Conservation (phyloP, 352 stramenopile genomes). For the Bremia lactucae region DNA sequence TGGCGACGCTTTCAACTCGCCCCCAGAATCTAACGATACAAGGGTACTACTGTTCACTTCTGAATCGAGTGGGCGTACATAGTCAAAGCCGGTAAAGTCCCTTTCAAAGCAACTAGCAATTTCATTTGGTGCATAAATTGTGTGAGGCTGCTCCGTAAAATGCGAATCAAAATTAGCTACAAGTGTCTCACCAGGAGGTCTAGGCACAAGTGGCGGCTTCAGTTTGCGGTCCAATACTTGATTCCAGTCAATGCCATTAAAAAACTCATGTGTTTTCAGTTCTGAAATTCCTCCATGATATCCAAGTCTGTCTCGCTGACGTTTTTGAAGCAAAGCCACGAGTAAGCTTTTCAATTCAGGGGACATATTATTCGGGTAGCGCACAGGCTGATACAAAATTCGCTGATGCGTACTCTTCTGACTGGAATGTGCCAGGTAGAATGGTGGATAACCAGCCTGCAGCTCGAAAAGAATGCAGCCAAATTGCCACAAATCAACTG, state of each 20-base stretch:
- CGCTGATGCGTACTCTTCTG: slow-evolving; percentile 84
- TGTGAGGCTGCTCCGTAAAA: slow-evolving; percentile 75
- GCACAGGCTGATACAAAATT: slow-evolving; percentile 83
- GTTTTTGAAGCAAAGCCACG: slow-evolving; percentile 64
- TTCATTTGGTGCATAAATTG: slow-evolving; percentile 68
- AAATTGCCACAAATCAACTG: slow-evolving; percentile 91
- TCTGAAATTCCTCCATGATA: slow-evolving; percentile 45
- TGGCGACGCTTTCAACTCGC: slow-evolving; percentile 5
- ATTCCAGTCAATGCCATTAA: slow-evolving; percentile 68
- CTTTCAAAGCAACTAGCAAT: slow-evolving; percentile 53
- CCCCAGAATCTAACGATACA: slow-evolving; percentile 1
- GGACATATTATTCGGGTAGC: slow-evolving; percentile 78
- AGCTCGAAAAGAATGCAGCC: slow-evolving; percentile 92
- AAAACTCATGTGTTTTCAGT: slow-evolving; percentile 69
- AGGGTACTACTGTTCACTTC: background rate
- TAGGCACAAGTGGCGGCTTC: slow-evolving; percentile 46
- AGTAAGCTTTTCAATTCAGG: slow-evolving; percentile 66
- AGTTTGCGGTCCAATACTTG: slow-evolving; percentile 56
- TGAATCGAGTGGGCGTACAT: slow-evolving; percentile 31
- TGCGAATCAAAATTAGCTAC: slow-evolving; percentile 83
- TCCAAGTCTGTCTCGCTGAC: slow-evolving; percentile 68
- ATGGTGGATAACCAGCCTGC: slow-evolving; percentile 84
- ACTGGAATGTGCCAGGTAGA: slow-evolving; percentile 86
- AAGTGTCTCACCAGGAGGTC: slow-evolving; percentile 48
- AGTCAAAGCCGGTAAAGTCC: slow-evolving; percentile 81